Base-by-base conservation (phyloP, 257 asterid species). In the Solanum okadae region DNA sequence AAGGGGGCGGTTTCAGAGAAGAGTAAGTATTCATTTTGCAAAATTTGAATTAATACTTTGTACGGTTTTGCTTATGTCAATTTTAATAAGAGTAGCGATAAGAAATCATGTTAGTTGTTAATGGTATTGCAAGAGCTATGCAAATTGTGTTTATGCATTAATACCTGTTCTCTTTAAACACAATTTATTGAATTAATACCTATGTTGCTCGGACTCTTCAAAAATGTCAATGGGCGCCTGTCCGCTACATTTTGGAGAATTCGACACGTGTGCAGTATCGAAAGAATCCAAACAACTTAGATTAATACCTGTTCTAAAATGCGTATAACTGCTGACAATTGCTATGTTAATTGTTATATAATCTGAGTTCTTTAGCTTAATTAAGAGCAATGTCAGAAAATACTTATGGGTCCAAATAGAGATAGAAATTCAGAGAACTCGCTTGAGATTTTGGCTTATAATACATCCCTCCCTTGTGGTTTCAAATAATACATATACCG, bases 11-110 rank as follows among this genome's bases (percentile, higher is more conserved):
- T 12, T 76, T 71, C 82, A 35, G 83, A 18, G 14, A 89, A 89
- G 77, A 90, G 93, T 91, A 86, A 89, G 93, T 86, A 14, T 23
- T 20, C 52, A 35, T 75, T 68, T 67, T 44, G 11, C 16, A 46
- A 27, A 18, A 59, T 59, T 44, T 79, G 40, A 27, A 46, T 46
- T 44, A 76, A 29, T 44, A 16, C 27, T 16, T 16, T 15, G 23
- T 42, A 78, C 27, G 14, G 63, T 25, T 46, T n/a, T 65, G 72
- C 16, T 65, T 42, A 40, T 78, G 49, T 25, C 59, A 42, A 25
- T 40, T 78, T 15, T 40, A 25, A 78, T 77, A 40, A 44, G 65
- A 56, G 65, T 40, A 40, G 14, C 7, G 84, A 40, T 16, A 23
- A 37, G 10, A 35, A 59, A 59, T 59, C 67, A 59, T 59, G 67